Evolutionary conservation across 2,329 filamentous ascomycete genomes (phyloP).

Genomic region (Laburnicola sp.): DNA sequence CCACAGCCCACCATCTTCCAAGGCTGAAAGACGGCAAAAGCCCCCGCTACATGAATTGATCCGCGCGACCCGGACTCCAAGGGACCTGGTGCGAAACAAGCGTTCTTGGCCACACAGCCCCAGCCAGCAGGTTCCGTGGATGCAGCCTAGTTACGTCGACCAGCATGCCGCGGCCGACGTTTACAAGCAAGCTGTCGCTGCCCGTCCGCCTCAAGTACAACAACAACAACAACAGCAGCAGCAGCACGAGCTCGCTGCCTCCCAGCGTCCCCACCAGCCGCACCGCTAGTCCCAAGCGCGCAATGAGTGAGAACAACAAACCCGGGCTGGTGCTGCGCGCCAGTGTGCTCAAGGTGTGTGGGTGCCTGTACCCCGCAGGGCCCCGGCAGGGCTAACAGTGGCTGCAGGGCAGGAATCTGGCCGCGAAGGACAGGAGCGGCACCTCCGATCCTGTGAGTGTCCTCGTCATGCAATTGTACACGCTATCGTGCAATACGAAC

Average conservation of each 20-base stretch:
- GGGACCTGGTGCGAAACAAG: slow-evolving; percentile 18
- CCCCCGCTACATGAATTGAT: slow-evolving; percentile 12
- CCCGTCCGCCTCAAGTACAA: slow-evolving; percentile 57
- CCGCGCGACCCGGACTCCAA: slow-evolving; percentile 5
- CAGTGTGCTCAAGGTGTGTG: slow-evolving; percentile 56
- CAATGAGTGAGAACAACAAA: slow-evolving; percentile 41
- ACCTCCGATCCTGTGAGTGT: slow-evolving; percentile 87
- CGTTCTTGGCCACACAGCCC: slow-evolving; percentile 22
- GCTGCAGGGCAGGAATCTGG: slow-evolving; percentile 76
- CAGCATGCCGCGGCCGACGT: slow-evolving; percentile 43
- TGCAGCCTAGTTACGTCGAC: slow-evolving; percentile 17
- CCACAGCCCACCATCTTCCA: too few species aligned
- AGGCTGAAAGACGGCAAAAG: not conserved
- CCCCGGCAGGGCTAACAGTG: slow-evolving; percentile 29
- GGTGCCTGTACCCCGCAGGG: slow-evolving; percentile 20
- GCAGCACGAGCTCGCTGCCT: slow-evolving; percentile 44
- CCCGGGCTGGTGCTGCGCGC: slow-evolving; percentile 59
- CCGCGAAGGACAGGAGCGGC: slow-evolving; percentile 88
- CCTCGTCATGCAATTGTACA: slow-evolving; percentile 18
- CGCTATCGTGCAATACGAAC: not conserved
- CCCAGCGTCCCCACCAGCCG: slow-evolving; percentile 37
- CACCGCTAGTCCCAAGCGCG: slow-evolving; percentile 40
- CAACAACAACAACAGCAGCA: slow-evolving; percentile 49
- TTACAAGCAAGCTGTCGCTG: slow-evolving; percentile 54
- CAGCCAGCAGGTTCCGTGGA: slow-evolving; percentile 18